These are phyloP conservation scores for Avicennia marina DNA, from an alignment of 257 asterid species.

Conservation along the genomic window DNA sequence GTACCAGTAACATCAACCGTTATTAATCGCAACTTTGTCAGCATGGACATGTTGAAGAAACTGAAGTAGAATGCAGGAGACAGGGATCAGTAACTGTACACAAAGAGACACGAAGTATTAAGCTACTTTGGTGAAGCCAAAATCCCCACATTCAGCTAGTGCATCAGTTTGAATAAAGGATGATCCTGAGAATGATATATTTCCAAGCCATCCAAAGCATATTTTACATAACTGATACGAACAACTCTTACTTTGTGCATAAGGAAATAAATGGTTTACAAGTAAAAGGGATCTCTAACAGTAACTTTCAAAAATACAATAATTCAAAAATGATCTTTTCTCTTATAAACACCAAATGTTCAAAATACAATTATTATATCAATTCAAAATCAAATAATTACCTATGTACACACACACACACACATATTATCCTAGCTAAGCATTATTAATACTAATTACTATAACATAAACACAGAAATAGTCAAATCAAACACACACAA, in stretches of 20 bases:
- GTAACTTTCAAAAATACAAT: not conserved
- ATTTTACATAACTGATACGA: not conserved
- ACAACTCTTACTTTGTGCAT: not conserved
- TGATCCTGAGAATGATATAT: constrained; percentile 5
- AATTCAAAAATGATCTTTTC: too few relatives aligned
- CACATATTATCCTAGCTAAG: not conserved
- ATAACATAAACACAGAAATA: too few relatives aligned
- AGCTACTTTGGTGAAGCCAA: constrained; percentile 5
- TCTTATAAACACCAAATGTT: not conserved
- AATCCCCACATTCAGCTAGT: constrained; percentile 24
- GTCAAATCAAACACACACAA: too few relatives aligned
- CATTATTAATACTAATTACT: too few relatives aligned
- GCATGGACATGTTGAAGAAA: constrained; percentile 54
- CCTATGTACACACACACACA: too few relatives aligned
- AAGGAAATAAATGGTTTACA: not conserved
- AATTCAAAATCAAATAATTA: too few relatives aligned
- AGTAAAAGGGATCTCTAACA: constrained; percentile 6
- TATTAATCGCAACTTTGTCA: constrained; percentile 60
- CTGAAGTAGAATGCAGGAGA: constrained; percentile 6
- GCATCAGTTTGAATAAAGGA: constrained; percentile 2
- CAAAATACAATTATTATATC: not conserved
- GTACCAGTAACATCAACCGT: constrained; percentile 98
- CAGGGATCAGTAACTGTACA: not conserved
- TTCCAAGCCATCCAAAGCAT: constrained; percentile 5
- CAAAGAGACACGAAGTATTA: not conserved